Evolutionary conservation across 2,329 filamentous ascomycete genomes (phyloP).

Genomic region (Chaetomiaceae sp.): DNA sequence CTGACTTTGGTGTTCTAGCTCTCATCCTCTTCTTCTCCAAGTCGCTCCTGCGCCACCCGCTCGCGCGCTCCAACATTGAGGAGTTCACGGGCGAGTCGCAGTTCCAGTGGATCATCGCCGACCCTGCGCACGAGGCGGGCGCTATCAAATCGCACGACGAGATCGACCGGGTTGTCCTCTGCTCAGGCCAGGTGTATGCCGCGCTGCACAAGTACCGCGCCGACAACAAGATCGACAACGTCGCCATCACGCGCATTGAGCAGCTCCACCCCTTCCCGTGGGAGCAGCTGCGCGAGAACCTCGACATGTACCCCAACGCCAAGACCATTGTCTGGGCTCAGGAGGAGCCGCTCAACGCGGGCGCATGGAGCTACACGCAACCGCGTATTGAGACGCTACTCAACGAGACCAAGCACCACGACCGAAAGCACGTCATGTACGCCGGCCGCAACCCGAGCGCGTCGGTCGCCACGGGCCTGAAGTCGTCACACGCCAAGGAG

Average conservation of each 20-base stretch:
- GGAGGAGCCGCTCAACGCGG: slow-evolving; percentile 96
- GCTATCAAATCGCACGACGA: slow-evolving; percentile 74
- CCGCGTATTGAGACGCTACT: slow-evolving; percentile 94
- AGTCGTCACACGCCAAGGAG: slow-evolving; percentile 84
- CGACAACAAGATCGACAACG: slow-evolving; percentile 79
- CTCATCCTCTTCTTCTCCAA: slow-evolving; percentile 99
- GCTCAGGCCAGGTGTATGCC: slow-evolving; percentile 90
- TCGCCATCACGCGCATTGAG: slow-evolving; percentile 92
- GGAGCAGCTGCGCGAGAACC: slow-evolving; percentile 92
- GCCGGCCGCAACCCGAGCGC: slow-evolving; percentile 91
- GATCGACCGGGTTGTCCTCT: slow-evolving; percentile 91
- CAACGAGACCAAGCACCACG: slow-evolving; percentile 87
- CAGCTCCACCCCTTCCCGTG: slow-evolving; percentile 99
- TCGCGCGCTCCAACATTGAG: slow-evolving; percentile 83
- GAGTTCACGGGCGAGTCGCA: slow-evolving; percentile 88
- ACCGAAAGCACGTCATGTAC: slow-evolving; percentile 95
- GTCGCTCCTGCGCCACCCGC: slow-evolving; percentile 86
- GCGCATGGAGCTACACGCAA: slow-evolving; percentile 96
- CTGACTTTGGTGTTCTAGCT: slow-evolving; percentile 47
- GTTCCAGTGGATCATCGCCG: slow-evolving; percentile 95
- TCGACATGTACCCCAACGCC: slow-evolving; percentile 94
- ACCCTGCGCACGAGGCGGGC: slow-evolving; percentile 74
- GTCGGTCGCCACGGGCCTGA: slow-evolving; percentile 88
- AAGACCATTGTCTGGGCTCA: slow-evolving; percentile 97
- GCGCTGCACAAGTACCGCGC: slow-evolving; percentile 87